Base-by-base conservation (phyloP, 2,329 filamentous ascomycete genomes). In the Fusarium coicis region DNA sequence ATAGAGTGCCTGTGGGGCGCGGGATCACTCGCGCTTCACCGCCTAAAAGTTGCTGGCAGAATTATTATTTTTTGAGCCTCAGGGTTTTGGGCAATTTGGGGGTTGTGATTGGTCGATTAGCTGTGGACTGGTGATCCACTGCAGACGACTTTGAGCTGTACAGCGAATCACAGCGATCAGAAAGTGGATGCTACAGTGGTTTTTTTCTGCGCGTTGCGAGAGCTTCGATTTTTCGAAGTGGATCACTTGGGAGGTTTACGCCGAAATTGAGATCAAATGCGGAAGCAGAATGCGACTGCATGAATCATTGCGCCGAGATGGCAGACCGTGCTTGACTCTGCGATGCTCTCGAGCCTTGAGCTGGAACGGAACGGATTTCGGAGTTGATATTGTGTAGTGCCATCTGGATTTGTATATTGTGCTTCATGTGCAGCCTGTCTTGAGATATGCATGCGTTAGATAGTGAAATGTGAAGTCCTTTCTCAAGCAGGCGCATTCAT, bases 11-110 rank as follows among this genome's bases (percentile, higher is more conserved):
- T 61, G 77, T 74, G 72, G 73, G 73, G 57, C 58, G 6, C 10
- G 16, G 16, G 28, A 75, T 76, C 76, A 76, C 54, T 63, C 49
- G 2, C 2, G 2, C 30, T 34, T 79, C 72, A 82, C 83, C 81
- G 82, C 81, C 79, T 78, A 81, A 82, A 80, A 78, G 74, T 79
- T 78, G 21, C 37, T 10, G 75, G 76, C 78, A 79, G 76, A 80
- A 76, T 69, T 9, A 2, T 8, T 68, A 63, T 23, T 66, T 32
- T 47, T 26, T 42, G 46, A 60, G 61, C 60, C 66, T 23, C 56
- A 57, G 30, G 26, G 32, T 28, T 64, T 15, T 57, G 23, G n/a
- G 14, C 2, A 0, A 10, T 10, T 1, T 10, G 26, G 14, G 3
- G 49, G 5, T 28, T 37, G 54, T 71, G 62, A 63, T 57, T 59